Percentiles rank a stretch among this genome's conserved stretches.
Evolutionary conservation across 1,284 basidiomycete species (phyloP).

Genomic region (Leccinum variabile): DNA sequence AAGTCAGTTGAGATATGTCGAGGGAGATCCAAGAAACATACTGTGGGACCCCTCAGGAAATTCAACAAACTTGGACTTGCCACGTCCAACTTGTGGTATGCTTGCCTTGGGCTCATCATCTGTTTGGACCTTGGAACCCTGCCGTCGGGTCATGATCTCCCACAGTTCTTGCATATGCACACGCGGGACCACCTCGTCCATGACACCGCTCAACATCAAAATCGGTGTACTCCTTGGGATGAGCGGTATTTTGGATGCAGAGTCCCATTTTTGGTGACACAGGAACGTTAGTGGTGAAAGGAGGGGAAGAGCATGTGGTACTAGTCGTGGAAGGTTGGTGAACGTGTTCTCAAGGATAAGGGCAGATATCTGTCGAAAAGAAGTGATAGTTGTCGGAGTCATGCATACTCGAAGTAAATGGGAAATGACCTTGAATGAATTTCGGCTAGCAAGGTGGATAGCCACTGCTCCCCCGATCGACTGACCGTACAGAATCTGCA

Average conservation of each 20-base stretch:
- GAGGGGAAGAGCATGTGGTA: slow-evolving; percentile 80
- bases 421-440: slow-evolving; percentile 61
- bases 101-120: slow-evolving; percentile 37
- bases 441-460: slow-evolving; percentile 83
- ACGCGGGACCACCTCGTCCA: slow-evolving; percentile 85
- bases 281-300: slow-evolving; percentile 79
- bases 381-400: background rate
- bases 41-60: slow-evolving; percentile 72
- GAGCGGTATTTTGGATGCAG: slow-evolving; percentile 63
- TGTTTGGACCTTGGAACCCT: slow-evolving; percentile 29
- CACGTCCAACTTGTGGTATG: slow-evolving; percentile 40
- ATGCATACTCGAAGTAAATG: background rate
- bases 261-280: slow-evolving; percentile 92
- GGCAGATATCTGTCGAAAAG: slow-evolving; percentile 56
- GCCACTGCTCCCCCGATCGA: slow-evolving; percentile 96
- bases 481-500: slow-evolving; percentile 84
- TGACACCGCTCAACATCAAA: slow-evolving; percentile 81
- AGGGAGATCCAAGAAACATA: slow-evolving; percentile 36
- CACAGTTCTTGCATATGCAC: slow-evolving; percentile 83
- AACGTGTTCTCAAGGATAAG: slow-evolving; percentile 96
- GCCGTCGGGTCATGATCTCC: slow-evolving; percentile 55
- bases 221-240: slow-evolving; percentile 76
- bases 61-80: slow-evolving; percentile 57
- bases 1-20: background rate
- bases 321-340: slow-evolving; percentile 74